Evolutionary conservation across 768 basidiomycete genomes (phyloP).

Genomic region (Pholiota conissans): DNA sequence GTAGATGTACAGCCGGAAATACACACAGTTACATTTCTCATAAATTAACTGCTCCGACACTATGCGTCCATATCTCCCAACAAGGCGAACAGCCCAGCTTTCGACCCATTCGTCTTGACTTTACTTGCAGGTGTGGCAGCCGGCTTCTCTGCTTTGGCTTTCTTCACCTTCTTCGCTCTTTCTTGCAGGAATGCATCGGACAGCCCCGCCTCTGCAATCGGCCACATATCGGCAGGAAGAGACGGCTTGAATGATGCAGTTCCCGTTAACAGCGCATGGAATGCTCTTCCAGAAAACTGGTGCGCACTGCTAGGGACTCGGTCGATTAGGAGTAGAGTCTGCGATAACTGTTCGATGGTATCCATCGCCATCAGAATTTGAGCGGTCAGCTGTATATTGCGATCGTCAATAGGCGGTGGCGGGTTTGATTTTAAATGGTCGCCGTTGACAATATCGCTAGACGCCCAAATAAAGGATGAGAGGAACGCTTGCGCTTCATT

Average conservation of each 20-base stretch:
- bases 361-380: conserved; percentile 63
- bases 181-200: conserved; percentile 50
- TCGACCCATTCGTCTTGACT: neutral
- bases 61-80: conserved; percentile 36
- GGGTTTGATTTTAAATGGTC: conserved; percentile 15
- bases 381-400: conserved; percentile 68
- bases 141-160: conserved; percentile 21
- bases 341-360: conserved; percentile 56
- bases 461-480: conserved; percentile 41
- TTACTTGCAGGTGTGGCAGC: neutral
- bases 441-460: conserved; percentile 1
- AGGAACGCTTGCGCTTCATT: conserved; percentile 63
- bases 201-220: conserved; percentile 46
- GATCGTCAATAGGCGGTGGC: conserved; percentile 49
- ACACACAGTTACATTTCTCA: neutral
- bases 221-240: conserved; percentile 41
- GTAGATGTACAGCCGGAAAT: neutral
- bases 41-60: neutral
- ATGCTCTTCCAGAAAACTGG: conserved; percentile 56
- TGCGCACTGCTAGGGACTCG: conserved; percentile 45
- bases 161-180: conserved; percentile 43
- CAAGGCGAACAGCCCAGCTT: conserved; percentile 38
- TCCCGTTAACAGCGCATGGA: conserved; percentile 55
- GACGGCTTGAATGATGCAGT: conserved; percentile 18
- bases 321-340: conserved; percentile 58